Evolutionary conservation across 768 basidiomycete species (phyloP).

Genomic region (Pleurotus cornucopiae): DNA sequence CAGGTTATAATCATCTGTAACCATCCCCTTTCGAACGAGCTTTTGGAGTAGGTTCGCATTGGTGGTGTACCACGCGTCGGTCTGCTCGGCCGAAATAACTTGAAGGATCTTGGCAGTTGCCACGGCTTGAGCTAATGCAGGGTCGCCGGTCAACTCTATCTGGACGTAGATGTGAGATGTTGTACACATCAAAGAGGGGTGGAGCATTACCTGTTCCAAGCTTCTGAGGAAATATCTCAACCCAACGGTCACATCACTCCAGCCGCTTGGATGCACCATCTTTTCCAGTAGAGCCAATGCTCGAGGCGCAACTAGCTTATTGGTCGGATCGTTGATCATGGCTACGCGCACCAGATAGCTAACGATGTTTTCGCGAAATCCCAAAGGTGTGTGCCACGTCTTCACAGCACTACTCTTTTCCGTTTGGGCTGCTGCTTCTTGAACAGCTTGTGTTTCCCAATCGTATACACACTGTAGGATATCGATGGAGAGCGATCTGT

Average conservation of each 20-base stretch:
- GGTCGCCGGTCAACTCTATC: conserved; percentile 71
- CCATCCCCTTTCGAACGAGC: conserved; percentile 82
- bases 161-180: conserved; percentile 22
- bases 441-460: conserved; percentile 77
- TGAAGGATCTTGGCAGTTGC: conserved; percentile 87
- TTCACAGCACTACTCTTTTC: conserved; percentile 22
- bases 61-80: conserved; percentile 72
- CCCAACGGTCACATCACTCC: conserved; percentile 91
- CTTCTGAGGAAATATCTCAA: conserved; percentile 84
- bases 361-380: conserved; percentile 85
- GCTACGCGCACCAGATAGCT: conserved; percentile 93
- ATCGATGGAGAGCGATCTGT: conserved; percentile 84
- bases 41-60: conserved; percentile 75
- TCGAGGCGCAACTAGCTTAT: conserved; percentile 51
- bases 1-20: conserved; percentile 72
- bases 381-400: conserved; percentile 71
- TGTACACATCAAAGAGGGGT: conserved; percentile 1
- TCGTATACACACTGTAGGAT: conserved; percentile 87
- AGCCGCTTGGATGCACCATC: conserved; percentile 79
- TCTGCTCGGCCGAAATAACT: conserved; percentile 78
- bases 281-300: conserved; percentile 65
- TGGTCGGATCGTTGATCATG: conserved; percentile 56
- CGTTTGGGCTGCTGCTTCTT: conserved; percentile 16
- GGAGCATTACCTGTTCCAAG: conserved; percentile 61
- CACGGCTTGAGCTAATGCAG: conserved; percentile 61